Evolutionary conservation across 2,329 filamentous ascomycete genomes (phyloP), one percentile per base, ranked within the genome.

Genomic region (Neurospora crassa): DNA sequence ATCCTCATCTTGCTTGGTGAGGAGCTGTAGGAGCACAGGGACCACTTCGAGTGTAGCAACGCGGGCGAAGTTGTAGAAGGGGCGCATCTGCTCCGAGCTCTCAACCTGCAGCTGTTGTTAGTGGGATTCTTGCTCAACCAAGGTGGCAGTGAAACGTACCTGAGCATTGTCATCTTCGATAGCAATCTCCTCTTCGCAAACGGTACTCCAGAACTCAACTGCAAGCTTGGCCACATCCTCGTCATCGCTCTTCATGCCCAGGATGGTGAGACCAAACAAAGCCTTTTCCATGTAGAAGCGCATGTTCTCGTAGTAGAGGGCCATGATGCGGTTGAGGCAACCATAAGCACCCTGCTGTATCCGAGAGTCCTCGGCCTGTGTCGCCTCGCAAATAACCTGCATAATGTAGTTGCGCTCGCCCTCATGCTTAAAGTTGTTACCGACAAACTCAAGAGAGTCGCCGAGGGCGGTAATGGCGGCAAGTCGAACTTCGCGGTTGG

Each of bases 201-300:
- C 96, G n/a, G 96, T 97, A 85, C 95, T 98, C 96, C 96, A 99
- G 84, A 99, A 99, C 81, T 99, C 96, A 76, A 99, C 94, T 45
- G 96, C 96, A 71, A 99, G 87, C 87, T 99, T 99, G 74, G 96
- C 92, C 70, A 99, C 96, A 80, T 99, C 96, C 82, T 99, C 96
- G 77, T 99, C 96, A 8, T 94, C 91, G 78, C 90, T 96, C 88
- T 97, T 97, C 96, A 99, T 99, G 76, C 96, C 96, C 80, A 97
- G 90, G 74, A 99, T 97, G 47, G 96, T 99, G 53, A 99, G 87
- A 72, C 96, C 96, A 78, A 99, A 99, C 63, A 99, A 88, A 43
- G 96, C 96, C 89, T 98, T 98, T 87, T 99, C 96, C 96, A 99
- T 99, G 85, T 99, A 99, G 84, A 97, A 99, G 78, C 94, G 91